Conservation (phyloP, 2,329 filamentous ascomycete species). For the Akanthomyces dipterigenus region DNA sequence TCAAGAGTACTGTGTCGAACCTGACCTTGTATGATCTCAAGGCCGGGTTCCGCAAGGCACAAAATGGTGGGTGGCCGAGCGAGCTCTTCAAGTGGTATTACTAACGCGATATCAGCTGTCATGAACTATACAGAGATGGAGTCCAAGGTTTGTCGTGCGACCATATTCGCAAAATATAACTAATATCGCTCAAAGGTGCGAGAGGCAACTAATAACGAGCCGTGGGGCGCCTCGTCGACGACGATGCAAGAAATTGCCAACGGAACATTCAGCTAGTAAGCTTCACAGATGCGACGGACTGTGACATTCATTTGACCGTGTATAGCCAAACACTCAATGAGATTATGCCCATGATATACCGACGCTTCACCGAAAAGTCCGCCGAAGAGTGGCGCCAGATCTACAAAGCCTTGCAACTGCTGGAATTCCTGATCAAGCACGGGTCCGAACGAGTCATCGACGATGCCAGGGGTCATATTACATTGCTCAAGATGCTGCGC, state of each 20-base stretch:
- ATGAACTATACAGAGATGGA: conserved; percentile 99
- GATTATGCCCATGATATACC: conserved; percentile 99
- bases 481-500: conserved; percentile 93
- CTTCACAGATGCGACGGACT: conserved; percentile 13
- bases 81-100: conserved; percentile 11
- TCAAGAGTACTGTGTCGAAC: conserved; percentile 85
- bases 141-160: conserved; percentile 43
- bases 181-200: conserved; percentile 56
- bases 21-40: conserved; percentile 93
- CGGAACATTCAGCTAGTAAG: conserved; percentile 96
- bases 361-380: conserved; percentile 95
- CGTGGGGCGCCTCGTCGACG: conserved; percentile 81
- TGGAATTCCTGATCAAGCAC: conserved; percentile 97
- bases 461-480: conserved; percentile 90
- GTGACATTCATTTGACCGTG: conserved; percentile 16
- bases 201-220: conserved; percentile 98
- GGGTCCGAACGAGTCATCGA: conserved; percentile 96
- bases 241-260: conserved; percentile 98
- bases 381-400: conserved; percentile 99
- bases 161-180: conserved; percentile 7
- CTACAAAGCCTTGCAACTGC: conserved; percentile 93
- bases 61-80: conserved; percentile 69
- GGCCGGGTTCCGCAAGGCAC: conserved; percentile 87
- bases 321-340: conserved; percentile 89
- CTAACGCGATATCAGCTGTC: conserved; percentile 57